phyloP scores from a whole-genome alignment of 2,329 filamentous ascomycete species.

The Lecanoromycetidae sp. region DNA sequence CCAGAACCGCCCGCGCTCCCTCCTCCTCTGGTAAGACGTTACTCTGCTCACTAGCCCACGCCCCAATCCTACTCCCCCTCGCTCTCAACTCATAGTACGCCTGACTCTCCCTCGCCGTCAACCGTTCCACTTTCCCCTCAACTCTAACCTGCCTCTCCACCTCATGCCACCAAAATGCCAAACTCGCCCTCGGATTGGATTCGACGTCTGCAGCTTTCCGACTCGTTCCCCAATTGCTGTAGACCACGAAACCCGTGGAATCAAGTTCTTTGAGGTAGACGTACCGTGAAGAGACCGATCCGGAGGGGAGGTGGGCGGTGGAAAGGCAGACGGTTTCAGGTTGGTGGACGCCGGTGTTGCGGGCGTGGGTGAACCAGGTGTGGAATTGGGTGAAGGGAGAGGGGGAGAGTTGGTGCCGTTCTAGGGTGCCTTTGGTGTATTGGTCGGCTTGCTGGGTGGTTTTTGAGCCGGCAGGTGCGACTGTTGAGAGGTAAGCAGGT shows the following conservation, averaged over 20 bases:
- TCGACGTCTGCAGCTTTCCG: conserved; percentile 56
- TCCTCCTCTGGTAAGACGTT: conserved; percentile 47
- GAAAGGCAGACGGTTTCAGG: conserved; percentile 83
- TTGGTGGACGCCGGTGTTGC: conserved; percentile 49
- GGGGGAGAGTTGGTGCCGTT: conserved; percentile 45
- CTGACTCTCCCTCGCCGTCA: conserved; percentile 59
- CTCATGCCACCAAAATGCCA: conserved; percentile 84
- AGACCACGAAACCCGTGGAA: conserved; percentile 69
- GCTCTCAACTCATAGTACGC: conserved; percentile 54
- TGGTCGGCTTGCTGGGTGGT: conserved; percentile 57
- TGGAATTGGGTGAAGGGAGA: conserved; percentile 77
- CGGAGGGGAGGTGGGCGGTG: conserved; percentile 71
- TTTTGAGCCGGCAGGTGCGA: conserved; percentile 52
- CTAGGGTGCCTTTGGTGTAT: conserved; percentile 57
- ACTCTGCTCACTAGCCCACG: conserved; percentile 88
- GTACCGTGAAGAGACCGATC: conserved; percentile 69
- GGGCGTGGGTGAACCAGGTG: conserved; percentile 71
- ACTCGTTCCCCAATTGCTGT: conserved; percentile 80
- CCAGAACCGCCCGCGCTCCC: conserved; percentile 56
- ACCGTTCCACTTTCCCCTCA: conserved; percentile 60
- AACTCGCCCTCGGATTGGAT: conserved; percentile 62
- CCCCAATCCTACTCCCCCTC: conserved; percentile 71
- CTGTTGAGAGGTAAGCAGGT: conserved; percentile 24
- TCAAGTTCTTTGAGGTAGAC: conserved; percentile 97
- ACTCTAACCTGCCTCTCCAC: conserved; percentile 84